Percentiles rank a stretch among this genome's conserved stretches.
phyloP scores from a whole-genome alignment of 495 filamentous ascomycete species.

The Talaromyces wortmannii region DNA sequence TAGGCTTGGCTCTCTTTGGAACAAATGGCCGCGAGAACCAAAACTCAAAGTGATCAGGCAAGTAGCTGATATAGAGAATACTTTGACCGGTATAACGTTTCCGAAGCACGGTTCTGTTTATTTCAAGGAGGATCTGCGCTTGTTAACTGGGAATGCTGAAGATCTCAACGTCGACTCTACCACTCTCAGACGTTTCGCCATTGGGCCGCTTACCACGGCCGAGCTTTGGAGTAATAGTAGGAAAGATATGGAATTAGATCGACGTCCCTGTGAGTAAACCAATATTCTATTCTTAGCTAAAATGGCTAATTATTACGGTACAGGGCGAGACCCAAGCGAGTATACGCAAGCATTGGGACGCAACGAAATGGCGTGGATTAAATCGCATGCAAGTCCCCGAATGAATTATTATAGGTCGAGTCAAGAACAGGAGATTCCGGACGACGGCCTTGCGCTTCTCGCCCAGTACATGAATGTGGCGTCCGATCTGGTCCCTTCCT shows the following conservation, averaged over 20 bases:
- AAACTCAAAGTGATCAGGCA: slow-evolving; percentile 24
- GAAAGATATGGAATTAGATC: slow-evolving; percentile 9
- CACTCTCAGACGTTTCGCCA: slow-evolving; percentile 10
- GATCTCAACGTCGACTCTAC: neutral
- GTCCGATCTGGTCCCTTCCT: slow-evolving; percentile 8
- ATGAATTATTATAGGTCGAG: slow-evolving; percentile 12
- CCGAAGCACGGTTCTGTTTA: slow-evolving; percentile 30
- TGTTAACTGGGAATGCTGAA: slow-evolving; percentile 9
- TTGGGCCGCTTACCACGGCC: slow-evolving; percentile 13
- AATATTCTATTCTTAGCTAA: slow-evolving; percentile 1
- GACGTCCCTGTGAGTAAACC: slow-evolving; percentile 11
- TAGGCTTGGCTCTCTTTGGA: slow-evolving; percentile 26
- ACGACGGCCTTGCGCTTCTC: slow-evolving; percentile 11
- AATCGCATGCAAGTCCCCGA: slow-evolving; percentile 9
- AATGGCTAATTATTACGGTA: neutral
- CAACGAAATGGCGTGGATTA: slow-evolving; percentile 14
- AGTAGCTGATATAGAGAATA: slow-evolving; percentile 31
- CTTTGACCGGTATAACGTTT: slow-evolving; percentile 23
- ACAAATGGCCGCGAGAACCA: slow-evolving; percentile 19
- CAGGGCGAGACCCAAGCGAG: slow-evolving; percentile 9
- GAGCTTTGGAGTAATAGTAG: neutral
- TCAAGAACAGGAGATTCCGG: slow-evolving; percentile 5
- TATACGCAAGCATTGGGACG: slow-evolving; percentile 11
- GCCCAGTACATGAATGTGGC: slow-evolving; percentile 11
- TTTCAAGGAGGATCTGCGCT: slow-evolving; percentile 28